Base-by-base conservation (phyloP, 202 grass and related monocot genomes). In the Hordeum pubiflorum region DNA sequence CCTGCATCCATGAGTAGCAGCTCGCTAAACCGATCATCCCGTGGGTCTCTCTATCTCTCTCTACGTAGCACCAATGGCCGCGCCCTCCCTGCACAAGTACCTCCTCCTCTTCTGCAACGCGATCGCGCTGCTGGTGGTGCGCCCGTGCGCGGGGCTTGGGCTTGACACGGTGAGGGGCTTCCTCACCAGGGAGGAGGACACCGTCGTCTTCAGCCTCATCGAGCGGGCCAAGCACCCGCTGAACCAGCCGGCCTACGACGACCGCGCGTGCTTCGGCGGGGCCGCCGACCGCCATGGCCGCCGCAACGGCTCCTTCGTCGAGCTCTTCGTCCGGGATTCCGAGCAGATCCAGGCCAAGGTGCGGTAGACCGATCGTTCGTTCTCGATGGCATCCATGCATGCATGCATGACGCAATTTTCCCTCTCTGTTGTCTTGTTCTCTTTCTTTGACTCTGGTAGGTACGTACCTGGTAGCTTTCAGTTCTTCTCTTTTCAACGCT, bases 131-230 rank as follows among this genome's bases (percentile, higher is more conserved):
- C 67, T 87, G 57, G 54, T 79, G 15, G 60, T 78, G 64, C 29
- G 32, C 0, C 14, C 73, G 26, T 83, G 75, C 61, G 39, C 57
- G 17, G 86, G 50, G 50, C 66, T 94, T 12, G 84, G 76, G 39
- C 89, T 94, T 0, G 86, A 91, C 40, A 85, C 81, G n/a, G 89
- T 91, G 74, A 82, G 91, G 24, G 84, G 85, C 15, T 94, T 94
- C 81, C 84, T 94, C 66, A 94, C 86, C 14, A 69, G 86, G 39
- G 86, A 94, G 68, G 91, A 94, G 57, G 91, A 94, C 63, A 87
- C 83, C 73, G 85, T 91, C 41, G 81, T 94, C 63, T 89, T 94
- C 85, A 89, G 91, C 78, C 89, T 94, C 83, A 91, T 94, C 72
- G 91, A 94, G 84, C 80, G 91, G 89, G 74, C 91, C 12, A 94